These are phyloP conservation scores for Plasmodium cynomolgi DNA, from an alignment of 169 alveolate genomes.

Conservation along the genomic window DNA sequence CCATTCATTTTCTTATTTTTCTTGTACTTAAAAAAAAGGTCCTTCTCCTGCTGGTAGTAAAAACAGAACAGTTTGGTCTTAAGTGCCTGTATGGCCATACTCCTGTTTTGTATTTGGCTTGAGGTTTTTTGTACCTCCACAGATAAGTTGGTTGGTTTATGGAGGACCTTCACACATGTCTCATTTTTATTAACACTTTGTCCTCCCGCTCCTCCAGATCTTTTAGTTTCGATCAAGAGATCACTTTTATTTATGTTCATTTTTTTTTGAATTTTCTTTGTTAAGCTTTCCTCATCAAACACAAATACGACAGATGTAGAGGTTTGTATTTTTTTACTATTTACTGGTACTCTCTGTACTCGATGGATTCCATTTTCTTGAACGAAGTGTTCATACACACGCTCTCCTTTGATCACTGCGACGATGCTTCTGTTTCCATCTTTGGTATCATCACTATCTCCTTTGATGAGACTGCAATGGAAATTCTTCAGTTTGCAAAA, in stretches of 20 bases:
- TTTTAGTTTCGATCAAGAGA: slow-evolving; percentile 89
- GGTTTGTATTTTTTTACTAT: slow-evolving; percentile 88
- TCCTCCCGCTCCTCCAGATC: slow-evolving; percentile 97
- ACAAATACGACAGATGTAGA: slow-evolving; percentile 92
- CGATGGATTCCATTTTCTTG: slow-evolving; percentile 89
- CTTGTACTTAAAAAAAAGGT: slow-evolving; percentile 5
- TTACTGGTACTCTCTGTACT: slow-evolving; percentile 92
- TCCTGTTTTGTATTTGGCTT: slow-evolving; percentile 77
- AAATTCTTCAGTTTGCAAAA: slow-evolving; percentile 78
- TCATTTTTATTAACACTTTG: slow-evolving; percentile 95
- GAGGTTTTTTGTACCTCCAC: slow-evolving; percentile 80
- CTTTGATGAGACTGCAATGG: slow-evolving; percentile 40
- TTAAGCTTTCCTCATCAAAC: slow-evolving; percentile 80
- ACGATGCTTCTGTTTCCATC: slow-evolving; percentile 84
- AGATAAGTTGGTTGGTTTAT: slow-evolving; percentile 92
- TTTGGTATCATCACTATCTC: slow-evolving; percentile 31
- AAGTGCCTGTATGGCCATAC: slow-evolving; percentile 73
- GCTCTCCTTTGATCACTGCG: slow-evolving; percentile 81
- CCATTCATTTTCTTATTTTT: slow-evolving; percentile 85
- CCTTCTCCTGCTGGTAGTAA: slow-evolving; percentile 38
- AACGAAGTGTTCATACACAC: slow-evolving; percentile 78
- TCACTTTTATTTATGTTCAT: slow-evolving; percentile 80
- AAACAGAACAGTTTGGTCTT: slow-evolving; percentile 34
- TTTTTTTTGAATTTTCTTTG: slow-evolving; percentile 26
- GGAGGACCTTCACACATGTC: slow-evolving; percentile 93